Evolutionary conservation across 495 filamentous ascomycete genomes (phyloP).

Genomic region (Aspergillus homomorphus): DNA sequence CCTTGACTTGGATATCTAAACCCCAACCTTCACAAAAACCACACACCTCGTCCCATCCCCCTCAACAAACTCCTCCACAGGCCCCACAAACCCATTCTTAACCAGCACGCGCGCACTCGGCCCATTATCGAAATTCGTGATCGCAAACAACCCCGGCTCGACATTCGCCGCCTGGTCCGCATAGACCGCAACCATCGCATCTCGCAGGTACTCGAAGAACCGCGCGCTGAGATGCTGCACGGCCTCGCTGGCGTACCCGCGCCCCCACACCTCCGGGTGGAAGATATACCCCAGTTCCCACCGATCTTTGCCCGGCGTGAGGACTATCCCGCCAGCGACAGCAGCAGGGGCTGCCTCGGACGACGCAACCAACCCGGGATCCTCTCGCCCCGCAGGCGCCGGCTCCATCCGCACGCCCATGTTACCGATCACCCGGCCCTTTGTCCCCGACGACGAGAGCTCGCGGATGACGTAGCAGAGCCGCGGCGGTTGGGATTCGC

Average conservation of each 20-base stretch:
- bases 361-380: background rate
- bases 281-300: slow-evolving; percentile 22
- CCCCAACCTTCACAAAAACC: slow-evolving; percentile 5
- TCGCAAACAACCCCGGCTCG: slow-evolving; percentile 6
- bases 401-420: background rate
- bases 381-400: background rate
- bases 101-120: slow-evolving; percentile 17
- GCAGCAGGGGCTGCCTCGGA: background rate
- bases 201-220: slow-evolving; percentile 1
- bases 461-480: background rate
- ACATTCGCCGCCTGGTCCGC: background rate
- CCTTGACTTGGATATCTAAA: background rate
- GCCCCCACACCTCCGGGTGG: slow-evolving; percentile 14
- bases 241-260: slow-evolving; percentile 21
- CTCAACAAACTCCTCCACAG: slow-evolving; percentile 10
- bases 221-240: slow-evolving; percentile 8
- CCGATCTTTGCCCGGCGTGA: background rate
- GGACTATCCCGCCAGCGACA: too few species aligned
- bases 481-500: background rate
- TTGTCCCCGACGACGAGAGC: background rate
- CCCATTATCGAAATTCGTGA: slow-evolving; percentile 10
- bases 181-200: background rate
- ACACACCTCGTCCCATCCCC: slow-evolving; percentile 11
- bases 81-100: slow-evolving; percentile 17
- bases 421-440: background rate